Evolutionary conservation across 345 rosid genomes (phyloP).

Genomic region (Gossypioides kirkii): DNA sequence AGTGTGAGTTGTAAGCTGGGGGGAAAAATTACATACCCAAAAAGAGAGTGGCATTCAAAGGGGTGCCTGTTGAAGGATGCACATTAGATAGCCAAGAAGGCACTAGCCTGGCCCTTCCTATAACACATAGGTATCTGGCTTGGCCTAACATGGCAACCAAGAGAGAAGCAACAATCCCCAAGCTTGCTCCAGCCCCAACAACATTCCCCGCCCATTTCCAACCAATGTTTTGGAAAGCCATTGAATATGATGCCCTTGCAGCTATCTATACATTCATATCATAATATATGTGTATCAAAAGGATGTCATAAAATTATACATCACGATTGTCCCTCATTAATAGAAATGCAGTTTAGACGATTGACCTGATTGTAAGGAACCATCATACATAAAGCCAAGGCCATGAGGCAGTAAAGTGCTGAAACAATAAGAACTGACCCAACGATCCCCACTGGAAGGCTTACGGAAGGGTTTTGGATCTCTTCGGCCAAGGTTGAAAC

Average conservation of each 20-base stretch:
- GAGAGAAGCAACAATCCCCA: slow-evolving; percentile 90
- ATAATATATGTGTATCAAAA: background rate
- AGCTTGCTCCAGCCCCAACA: slow-evolving; percentile 89
- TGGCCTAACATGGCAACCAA: slow-evolving; percentile 97
- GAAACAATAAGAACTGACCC: slow-evolving; percentile 80
- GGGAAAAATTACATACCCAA: slow-evolving; percentile 44
- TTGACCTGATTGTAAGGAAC: slow-evolving; percentile 77
- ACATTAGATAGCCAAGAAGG: slow-evolving; percentile 91
- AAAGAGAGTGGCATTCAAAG: slow-evolving; percentile 88
- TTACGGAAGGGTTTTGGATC: slow-evolving; percentile 72
- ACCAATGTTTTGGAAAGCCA: slow-evolving; percentile 56
- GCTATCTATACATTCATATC: slow-evolving; percentile 36
- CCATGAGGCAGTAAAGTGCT: slow-evolving; percentile 72
- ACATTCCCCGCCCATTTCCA: slow-evolving; percentile 89
- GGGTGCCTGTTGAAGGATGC: slow-evolving; percentile 92
- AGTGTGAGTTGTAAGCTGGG: background rate
- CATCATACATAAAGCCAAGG: slow-evolving; percentile 70
- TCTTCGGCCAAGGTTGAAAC: slow-evolving; percentile 95
- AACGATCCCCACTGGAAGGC: slow-evolving; percentile 77
- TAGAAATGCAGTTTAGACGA: background rate
- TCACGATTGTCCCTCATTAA: background rate
- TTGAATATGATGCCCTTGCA: slow-evolving; percentile 52
- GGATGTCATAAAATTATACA: background rate
- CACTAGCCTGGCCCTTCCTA: slow-evolving; percentile 82
- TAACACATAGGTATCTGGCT: slow-evolving; percentile 91